Evolutionary conservation across 192 early-diverging fungal genomes (phyloP).

Genomic region (Podila epigama): DNA sequence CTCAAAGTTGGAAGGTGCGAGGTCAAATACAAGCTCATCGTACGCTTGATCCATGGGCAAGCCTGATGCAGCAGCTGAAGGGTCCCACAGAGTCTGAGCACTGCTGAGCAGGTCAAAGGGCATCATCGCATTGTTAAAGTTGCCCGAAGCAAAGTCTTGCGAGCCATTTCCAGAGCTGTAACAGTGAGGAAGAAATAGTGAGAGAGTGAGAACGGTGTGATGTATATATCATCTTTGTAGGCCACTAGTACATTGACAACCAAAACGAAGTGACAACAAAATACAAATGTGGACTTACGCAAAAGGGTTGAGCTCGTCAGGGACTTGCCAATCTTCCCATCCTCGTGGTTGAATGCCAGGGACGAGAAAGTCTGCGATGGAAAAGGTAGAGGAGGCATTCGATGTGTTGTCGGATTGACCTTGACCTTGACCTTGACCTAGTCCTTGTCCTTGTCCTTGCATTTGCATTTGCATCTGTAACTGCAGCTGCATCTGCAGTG

Average conservation of each 20-base stretch:
- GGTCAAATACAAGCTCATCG: conserved; percentile 44
- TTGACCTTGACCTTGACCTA: no score
- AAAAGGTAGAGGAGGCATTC: conserved; percentile 13
- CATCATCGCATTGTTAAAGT: conserved; percentile 4
- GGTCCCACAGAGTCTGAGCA: conserved; percentile 21
- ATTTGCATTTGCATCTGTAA: no score
- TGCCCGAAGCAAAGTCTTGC: conserved; percentile 25
- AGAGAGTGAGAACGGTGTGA: background rate
- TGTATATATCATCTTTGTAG: no score
- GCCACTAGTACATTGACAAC: no score
- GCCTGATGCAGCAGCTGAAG: background rate
- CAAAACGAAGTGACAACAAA: background rate
- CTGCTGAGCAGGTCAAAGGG: conserved; percentile 23
- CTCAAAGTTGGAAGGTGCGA: conserved; percentile 30
- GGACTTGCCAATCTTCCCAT: conserved; percentile 46
- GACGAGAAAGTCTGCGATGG: conserved; percentile 44
- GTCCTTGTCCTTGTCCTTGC: no score
- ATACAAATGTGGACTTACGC: conserved; percentile 19
- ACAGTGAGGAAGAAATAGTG: background rate
- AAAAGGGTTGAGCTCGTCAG: conserved; percentile 42
- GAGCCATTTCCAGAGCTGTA: conserved; percentile 2
- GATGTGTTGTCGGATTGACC: background rate
- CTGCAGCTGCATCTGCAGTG: no score
- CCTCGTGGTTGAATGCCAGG: conserved; percentile 39
- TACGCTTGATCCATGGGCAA: conserved; percentile 36